Evolutionary conservation across 352 stramenopile species (phyloP).

Genomic region (Phytopythium chamaehyphon): DNA sequence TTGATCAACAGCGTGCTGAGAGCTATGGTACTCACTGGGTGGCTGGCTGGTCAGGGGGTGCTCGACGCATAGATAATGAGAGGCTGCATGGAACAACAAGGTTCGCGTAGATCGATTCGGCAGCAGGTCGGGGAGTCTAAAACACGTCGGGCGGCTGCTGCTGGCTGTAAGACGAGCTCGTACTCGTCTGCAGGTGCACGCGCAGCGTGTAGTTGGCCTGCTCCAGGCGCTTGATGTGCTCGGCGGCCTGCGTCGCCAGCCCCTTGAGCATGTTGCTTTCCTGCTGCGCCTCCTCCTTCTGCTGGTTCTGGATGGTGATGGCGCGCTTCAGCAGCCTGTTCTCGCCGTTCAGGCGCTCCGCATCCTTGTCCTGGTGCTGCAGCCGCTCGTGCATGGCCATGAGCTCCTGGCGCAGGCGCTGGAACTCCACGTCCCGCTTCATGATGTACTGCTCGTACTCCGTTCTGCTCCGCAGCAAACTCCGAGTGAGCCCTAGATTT

Average conservation of each 20-base stretch:
- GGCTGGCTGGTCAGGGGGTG: no score
- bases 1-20: no score
- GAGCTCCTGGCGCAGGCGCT: slow-evolving; percentile 55
- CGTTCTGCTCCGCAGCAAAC: slow-evolving; percentile 14
- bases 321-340: slow-evolving; percentile 84
- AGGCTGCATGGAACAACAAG: not conserved
- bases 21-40: no score
- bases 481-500: not conserved
- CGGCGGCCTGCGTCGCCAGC: slow-evolving; percentile 68
- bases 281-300: slow-evolving; percentile 76
- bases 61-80: slow-evolving; percentile 1
- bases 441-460: slow-evolving; percentile 84
- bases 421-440: slow-evolving; percentile 75
- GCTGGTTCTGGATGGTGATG: slow-evolving; percentile 84
- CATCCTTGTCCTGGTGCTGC: slow-evolving; percentile 43
- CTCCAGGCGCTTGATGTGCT: slow-evolving; percentile 85
- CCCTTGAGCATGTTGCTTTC: slow-evolving; percentile 75
- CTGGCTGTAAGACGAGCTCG: slow-evolving; percentile 22
- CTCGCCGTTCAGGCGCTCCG: slow-evolving; percentile 65
- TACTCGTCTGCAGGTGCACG: slow-evolving; percentile 84
- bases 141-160: slow-evolving; percentile 65
- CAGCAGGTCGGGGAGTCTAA: slow-evolving; percentile 17
- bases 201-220: slow-evolving; percentile 85
- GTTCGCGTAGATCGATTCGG: not conserved
- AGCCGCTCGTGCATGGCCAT: slow-evolving; percentile 34